Evolutionary conservation across 2,329 filamentous ascomycete species (phyloP).

Genomic region (Nectriaceae sp.): DNA sequence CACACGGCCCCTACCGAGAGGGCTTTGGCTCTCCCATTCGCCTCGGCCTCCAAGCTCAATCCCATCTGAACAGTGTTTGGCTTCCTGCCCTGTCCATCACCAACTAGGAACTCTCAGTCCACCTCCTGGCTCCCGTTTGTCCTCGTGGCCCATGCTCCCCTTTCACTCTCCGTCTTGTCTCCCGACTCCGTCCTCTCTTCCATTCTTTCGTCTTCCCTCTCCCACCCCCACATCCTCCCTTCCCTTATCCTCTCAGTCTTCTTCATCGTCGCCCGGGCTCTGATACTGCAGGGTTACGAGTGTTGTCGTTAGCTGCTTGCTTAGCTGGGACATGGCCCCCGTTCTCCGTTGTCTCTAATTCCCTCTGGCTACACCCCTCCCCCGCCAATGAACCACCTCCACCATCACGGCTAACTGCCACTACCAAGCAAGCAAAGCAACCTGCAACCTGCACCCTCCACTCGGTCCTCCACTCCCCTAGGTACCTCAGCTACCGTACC

Average conservation of each 20-base stretch:
- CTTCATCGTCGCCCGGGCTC: not conserved
- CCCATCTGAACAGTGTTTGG: not conserved
- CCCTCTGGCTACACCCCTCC: conserved; percentile 22
- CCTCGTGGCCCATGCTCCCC: not conserved
- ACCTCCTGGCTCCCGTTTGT: not conserved
- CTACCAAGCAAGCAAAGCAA: conserved; percentile 22
- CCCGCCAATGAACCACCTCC: conserved; percentile 13
- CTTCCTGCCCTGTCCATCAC: not conserved
- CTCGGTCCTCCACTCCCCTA: conserved; percentile 1
- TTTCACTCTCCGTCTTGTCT: not conserved
- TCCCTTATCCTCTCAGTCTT: not conserved
- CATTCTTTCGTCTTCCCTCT: not conserved
- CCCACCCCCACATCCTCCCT: not conserved
- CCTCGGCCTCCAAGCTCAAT: not conserved
- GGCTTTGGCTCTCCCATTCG: not conserved
- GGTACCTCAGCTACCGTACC: conserved; percentile 2
- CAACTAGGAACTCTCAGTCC: not conserved
- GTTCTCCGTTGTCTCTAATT: conserved; percentile 7
- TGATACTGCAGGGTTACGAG: conserved; percentile 26
- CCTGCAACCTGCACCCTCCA: not conserved
- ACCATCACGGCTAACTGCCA: conserved; percentile 14
- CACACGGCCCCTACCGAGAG: not conserved
- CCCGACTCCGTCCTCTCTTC: not conserved
- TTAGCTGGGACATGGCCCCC: conserved; percentile 13
- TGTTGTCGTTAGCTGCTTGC: conserved; percentile 25